phyloP scores from a whole-genome alignment of 2,329 filamentous ascomycete species.

The Didymella glomerata region DNA sequence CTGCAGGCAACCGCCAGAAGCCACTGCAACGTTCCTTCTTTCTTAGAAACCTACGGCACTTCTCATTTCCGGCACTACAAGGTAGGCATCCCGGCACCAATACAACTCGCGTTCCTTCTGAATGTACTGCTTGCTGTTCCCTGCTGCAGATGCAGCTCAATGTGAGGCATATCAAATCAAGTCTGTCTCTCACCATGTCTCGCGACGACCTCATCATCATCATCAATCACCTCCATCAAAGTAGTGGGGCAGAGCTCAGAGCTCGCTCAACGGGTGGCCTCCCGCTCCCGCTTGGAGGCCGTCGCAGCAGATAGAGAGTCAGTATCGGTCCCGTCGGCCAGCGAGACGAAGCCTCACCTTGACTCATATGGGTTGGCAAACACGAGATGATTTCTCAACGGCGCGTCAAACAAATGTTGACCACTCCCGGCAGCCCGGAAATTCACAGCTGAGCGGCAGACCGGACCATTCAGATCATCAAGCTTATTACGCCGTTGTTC shows the following conservation, averaged over 20 bases:
- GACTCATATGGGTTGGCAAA: conserved; percentile 1
- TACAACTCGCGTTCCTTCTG: background rate
- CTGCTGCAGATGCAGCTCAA: conserved; percentile 16
- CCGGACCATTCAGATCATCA: background rate
- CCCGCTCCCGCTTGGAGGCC: conserved; percentile 10
- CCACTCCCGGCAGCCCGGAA: background rate
- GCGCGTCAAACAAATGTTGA: background rate
- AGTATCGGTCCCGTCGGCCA: conserved; percentile 1
- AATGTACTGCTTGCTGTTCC: conserved; percentile 11
- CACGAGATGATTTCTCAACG: background rate
- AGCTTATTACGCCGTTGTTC: conserved; percentile 14
- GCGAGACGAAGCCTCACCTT: background rate
- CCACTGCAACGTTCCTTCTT: background rate
- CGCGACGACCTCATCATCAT: background rate
- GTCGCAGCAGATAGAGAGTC: conserved; percentile 19
- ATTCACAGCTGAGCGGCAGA: background rate
- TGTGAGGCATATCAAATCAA: background rate
- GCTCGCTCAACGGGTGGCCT: conserved; percentile 6
- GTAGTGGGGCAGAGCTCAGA: conserved; percentile 8
- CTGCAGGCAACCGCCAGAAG: background rate
- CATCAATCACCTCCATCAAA: background rate
- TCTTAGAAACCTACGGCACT: background rate
- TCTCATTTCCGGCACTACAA: conserved; percentile 7
- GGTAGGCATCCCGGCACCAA: conserved; percentile 2
- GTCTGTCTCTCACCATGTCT: background rate